phyloP scores from a whole-genome alignment of 2,329 filamentous ascomycete species.

The Penicillium thymicola region DNA sequence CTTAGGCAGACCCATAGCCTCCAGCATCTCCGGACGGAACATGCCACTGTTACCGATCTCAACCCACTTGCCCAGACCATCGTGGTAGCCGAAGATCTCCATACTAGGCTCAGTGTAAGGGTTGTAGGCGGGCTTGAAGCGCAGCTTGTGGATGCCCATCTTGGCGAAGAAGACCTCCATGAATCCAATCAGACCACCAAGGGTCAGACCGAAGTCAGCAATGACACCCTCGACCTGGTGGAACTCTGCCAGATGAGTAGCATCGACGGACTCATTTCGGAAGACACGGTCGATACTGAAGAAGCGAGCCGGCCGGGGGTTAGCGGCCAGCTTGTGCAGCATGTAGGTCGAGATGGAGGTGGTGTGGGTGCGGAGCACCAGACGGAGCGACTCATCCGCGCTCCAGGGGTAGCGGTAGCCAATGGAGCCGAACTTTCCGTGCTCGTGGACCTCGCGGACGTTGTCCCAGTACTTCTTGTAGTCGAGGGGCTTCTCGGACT shows the following conservation, averaged over 20 bases:
- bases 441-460: slow-evolving; percentile 79
- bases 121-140: slow-evolving; percentile 97
- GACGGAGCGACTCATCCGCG: slow-evolving; percentile 76
- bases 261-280: slow-evolving; percentile 95
- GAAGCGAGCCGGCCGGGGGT: slow-evolving; percentile 85
- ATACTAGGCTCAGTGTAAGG: slow-evolving; percentile 93
- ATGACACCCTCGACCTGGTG: slow-evolving; percentile 99
- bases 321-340: slow-evolving; percentile 81
- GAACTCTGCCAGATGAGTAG: slow-evolving; percentile 95
- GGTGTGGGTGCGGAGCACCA: slow-evolving; percentile 94
- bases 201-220: slow-evolving; percentile 87
- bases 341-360: slow-evolving; percentile 89
- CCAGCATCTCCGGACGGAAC: slow-evolving; percentile 97
- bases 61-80: slow-evolving; percentile 82
- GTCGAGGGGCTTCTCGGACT: slow-evolving; percentile 52
- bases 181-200: slow-evolving; percentile 90
- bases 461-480: slow-evolving; percentile 88
- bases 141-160: slow-evolving; percentile 83
- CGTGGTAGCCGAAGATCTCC: slow-evolving; percentile 97
- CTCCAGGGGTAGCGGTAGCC: slow-evolving; percentile 96
- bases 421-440: slow-evolving; percentile 89
- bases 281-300: slow-evolving; percentile 99
- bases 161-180: slow-evolving; percentile 95
- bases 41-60: slow-evolving; percentile 98
- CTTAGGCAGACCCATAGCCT: slow-evolving; percentile 88